Evolutionary conservation across 1,284 basidiomycete genomes (phyloP).

Genomic region (Tremellales sp.): DNA sequence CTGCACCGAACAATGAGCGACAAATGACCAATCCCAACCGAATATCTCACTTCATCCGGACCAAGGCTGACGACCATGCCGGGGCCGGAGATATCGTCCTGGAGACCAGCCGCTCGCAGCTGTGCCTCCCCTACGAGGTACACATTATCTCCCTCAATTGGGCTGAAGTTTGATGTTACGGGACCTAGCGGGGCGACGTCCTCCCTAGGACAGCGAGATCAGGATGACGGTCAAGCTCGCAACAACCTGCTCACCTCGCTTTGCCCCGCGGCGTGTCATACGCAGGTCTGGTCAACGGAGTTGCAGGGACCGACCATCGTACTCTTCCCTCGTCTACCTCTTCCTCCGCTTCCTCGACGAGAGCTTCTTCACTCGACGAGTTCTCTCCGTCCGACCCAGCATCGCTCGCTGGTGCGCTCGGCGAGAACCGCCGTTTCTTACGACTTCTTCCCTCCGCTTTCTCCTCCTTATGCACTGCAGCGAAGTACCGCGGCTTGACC

Average conservation of each 20-base stretch:
- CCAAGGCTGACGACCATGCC: slow-evolving; percentile 35
- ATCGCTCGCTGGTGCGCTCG: slow-evolving; percentile 26
- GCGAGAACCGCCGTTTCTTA: slow-evolving; percentile 23
- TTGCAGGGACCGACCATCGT: slow-evolving; percentile 22
- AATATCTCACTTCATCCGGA: slow-evolving; percentile 32
- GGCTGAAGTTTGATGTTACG: slow-evolving; percentile 20
- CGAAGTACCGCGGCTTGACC: not conserved
- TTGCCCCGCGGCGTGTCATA: not conserved
- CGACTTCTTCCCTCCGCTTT: slow-evolving; percentile 1
- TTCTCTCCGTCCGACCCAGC: slow-evolving; percentile 11
- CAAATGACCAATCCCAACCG: not conserved
- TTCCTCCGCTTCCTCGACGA: slow-evolving; percentile 4
- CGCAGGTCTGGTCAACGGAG: slow-evolving; percentile 1
- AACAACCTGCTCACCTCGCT: not conserved
- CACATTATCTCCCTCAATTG: slow-evolving; percentile 26
- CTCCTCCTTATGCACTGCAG: not conserved
- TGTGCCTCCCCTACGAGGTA: slow-evolving; percentile 8
- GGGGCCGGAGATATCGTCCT: slow-evolving; percentile 13
- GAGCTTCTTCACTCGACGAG: slow-evolving; percentile 13
- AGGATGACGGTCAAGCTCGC: not conserved
- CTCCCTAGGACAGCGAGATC: not conserved
- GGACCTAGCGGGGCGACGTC: slow-evolving; percentile 1
- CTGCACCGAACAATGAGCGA: slow-evolving; percentile 14
- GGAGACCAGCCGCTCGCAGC: slow-evolving; percentile 18
- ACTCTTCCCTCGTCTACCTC: slow-evolving; percentile 20